phyloP scores from a whole-genome alignment of 2,329 filamentous ascomycete genomes.

The Phaeosphaeriaceae sp. region DNA sequence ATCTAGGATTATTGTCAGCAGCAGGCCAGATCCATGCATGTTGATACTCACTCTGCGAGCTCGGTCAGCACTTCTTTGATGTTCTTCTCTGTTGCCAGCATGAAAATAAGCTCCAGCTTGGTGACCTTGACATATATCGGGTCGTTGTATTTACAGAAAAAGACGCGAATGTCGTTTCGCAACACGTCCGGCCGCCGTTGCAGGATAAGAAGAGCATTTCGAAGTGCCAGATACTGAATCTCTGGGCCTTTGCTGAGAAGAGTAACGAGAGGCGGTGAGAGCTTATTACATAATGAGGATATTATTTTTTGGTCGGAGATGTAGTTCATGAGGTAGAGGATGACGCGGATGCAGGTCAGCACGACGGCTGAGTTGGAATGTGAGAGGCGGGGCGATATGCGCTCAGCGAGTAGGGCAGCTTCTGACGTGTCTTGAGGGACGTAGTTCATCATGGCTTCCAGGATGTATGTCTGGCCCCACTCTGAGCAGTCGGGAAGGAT shows the following conservation, averaged over 20 bases:
- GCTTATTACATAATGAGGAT: slow-evolving; percentile 83
- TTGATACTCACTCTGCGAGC: slow-evolving; percentile 81
- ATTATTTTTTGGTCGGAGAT: slow-evolving; percentile 92
- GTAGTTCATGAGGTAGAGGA: slow-evolving; percentile 98
- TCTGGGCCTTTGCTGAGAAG: slow-evolving; percentile 94
- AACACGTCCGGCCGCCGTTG: slow-evolving; percentile 92
- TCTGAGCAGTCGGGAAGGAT: slow-evolving; percentile 97
- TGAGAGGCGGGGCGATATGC: slow-evolving; percentile 92
- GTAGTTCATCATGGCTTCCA: slow-evolving; percentile 97
- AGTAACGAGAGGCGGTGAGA: slow-evolving; percentile 94
- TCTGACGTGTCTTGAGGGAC: slow-evolving; percentile 91
- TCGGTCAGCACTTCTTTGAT: slow-evolving; percentile 95
- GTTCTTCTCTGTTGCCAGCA: slow-evolving; percentile 94
- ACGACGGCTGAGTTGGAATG: slow-evolving; percentile 98
- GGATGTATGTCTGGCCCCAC: slow-evolving; percentile 98
- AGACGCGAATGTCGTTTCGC: slow-evolving; percentile 95
- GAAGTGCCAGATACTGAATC: slow-evolving; percentile 94
- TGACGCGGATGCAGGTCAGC: slow-evolving; percentile 92
- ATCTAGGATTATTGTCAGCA: slow-evolving; percentile 48
- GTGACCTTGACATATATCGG: slow-evolving; percentile 99
- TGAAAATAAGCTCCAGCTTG: slow-evolving; percentile 97
- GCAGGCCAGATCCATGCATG: background rate
- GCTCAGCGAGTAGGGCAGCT: slow-evolving; percentile 86
- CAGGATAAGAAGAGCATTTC: slow-evolving; percentile 92
- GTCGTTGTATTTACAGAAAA: slow-evolving; percentile 99